Evolutionary conservation across 1,284 basidiomycete species (phyloP).

Genomic region (Leccinum variabile): DNA sequence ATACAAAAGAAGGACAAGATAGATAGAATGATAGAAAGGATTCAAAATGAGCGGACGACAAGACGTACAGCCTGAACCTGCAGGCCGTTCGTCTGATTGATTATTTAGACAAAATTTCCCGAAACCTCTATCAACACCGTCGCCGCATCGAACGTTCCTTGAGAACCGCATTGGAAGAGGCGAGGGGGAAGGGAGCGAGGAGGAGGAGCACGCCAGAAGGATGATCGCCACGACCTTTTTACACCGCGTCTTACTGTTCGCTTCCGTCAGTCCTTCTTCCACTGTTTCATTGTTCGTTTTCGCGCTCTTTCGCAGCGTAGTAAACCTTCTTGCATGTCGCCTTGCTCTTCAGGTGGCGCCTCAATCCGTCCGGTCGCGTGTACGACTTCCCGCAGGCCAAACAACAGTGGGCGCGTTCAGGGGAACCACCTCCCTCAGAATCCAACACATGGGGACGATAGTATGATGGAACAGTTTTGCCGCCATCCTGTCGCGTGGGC

Average conservation of each 20-base stretch:
- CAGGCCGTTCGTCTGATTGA: background rate
- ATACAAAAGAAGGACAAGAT: background rate
- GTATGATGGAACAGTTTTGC: background rate
- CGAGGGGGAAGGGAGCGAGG: background rate
- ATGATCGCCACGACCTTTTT: constrained; percentile 4
- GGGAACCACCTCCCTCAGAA: background rate
- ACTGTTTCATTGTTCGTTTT: too few relatives aligned
- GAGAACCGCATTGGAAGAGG: background rate
- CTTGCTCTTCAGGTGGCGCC: constrained; percentile 35
- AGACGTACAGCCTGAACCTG: background rate
- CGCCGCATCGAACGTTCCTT: background rate
- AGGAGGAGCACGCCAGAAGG: constrained; percentile 16
- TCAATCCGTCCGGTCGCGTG: constrained; percentile 34
- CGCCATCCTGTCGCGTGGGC: constrained; percentile 8
- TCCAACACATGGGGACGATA: too few relatives aligned
- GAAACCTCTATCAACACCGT: background rate
- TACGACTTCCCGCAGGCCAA: constrained; percentile 30
- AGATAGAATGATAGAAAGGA: background rate
- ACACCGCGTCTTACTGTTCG: constrained; percentile 19
- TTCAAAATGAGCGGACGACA: too few relatives aligned
- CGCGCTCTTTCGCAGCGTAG: constrained; percentile 16
- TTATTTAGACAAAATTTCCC: background rate
- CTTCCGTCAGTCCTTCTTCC: constrained; percentile 17
- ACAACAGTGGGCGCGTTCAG: constrained; percentile 14
- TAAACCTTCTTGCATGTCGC: constrained; percentile 26